Conservation (phyloP, 2,329 filamentous ascomycete species). For the Aureobasidium sp. region DNA sequence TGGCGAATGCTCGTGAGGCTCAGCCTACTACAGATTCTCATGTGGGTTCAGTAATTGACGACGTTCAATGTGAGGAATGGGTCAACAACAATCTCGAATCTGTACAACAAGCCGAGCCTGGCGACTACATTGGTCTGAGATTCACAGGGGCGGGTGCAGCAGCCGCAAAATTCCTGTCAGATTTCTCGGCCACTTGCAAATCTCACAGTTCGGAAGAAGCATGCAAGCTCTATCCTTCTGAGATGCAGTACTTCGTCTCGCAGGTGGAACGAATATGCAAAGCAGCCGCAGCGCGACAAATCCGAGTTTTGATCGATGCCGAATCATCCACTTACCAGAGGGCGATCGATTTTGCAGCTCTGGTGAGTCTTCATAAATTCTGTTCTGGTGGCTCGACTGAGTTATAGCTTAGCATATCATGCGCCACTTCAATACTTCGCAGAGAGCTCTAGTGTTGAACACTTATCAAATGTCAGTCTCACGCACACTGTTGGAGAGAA, state of each 20-base stretch:
- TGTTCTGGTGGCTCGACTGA: neutral
- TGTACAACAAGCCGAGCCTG: neutral
- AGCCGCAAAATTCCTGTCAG: neutral
- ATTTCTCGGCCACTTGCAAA: neutral
- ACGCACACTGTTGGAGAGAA: neutral
- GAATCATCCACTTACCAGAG: neutral
- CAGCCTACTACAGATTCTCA: neutral
- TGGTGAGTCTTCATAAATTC: neutral
- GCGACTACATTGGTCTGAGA: neutral
- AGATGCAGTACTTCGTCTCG: neutral
- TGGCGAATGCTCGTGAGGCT: conserved; percentile 6
- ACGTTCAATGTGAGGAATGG: neutral
- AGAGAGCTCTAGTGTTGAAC: neutral
- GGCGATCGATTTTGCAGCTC: neutral
- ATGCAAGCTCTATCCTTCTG: neutral
- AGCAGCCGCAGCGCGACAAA: neutral
- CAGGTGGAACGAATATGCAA: neutral
- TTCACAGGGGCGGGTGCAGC: neutral
- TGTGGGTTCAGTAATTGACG: neutral
- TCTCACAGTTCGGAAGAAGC: neutral
- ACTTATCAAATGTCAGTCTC: neutral
- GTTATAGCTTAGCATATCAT: neutral
- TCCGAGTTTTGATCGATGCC: conserved; percentile 4
- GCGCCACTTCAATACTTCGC: neutral
- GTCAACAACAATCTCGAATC: neutral